phyloP scores from a whole-genome alignment of 140 eudicot species.

The Stevia rebaudiana region DNA sequence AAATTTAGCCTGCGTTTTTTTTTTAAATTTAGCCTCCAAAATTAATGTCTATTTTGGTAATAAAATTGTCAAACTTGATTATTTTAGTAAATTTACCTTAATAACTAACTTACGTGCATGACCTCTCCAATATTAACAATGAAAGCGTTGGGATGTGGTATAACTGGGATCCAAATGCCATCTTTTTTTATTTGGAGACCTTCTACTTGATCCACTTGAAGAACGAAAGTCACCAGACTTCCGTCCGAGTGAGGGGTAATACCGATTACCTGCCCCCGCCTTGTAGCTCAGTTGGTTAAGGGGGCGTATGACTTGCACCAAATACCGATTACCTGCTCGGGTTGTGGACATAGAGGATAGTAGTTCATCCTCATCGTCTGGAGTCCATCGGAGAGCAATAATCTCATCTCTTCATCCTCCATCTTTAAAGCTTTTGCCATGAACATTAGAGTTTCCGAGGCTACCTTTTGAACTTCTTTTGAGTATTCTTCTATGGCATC shows the following conservation, averaged over 20 bases:
- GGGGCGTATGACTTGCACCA: too few species aligned
- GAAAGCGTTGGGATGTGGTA: constrained; percentile 23
- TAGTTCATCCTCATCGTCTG: constrained; percentile 30
- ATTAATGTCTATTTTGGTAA: too few species aligned
- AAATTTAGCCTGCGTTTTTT: too few species aligned
- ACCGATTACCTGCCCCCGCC: constrained; percentile 19
- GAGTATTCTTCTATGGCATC: constrained; percentile 23
- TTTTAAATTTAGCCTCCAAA: neutral
- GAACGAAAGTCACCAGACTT: constrained; percentile 27
- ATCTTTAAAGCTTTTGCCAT: constrained; percentile 28
- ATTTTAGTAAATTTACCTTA: too few species aligned
- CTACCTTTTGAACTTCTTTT: constrained; percentile 1
- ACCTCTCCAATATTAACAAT: constrained; percentile 23
- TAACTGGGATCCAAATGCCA: constrained; percentile 24
- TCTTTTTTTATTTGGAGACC: constrained; percentile 32
- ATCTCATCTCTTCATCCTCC: constrained; percentile 18
- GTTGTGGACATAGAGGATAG: constrained; percentile 42
- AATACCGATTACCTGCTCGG: constrained; percentile 30
- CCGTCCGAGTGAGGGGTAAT: constrained; percentile 33
- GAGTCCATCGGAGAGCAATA: constrained; percentile 13
- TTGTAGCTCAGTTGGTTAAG: too few species aligned
- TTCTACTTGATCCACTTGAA: constrained; percentile 24
- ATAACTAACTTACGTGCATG: constrained; percentile 4
- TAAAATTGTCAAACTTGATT: too few species aligned
- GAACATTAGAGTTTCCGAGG: constrained; percentile 15